Evolutionary conservation across 192 early-diverging fungal species (phyloP), one percentile per base, ranked within the genome.

Genomic region (Allomyces arbusculus): DNA sequence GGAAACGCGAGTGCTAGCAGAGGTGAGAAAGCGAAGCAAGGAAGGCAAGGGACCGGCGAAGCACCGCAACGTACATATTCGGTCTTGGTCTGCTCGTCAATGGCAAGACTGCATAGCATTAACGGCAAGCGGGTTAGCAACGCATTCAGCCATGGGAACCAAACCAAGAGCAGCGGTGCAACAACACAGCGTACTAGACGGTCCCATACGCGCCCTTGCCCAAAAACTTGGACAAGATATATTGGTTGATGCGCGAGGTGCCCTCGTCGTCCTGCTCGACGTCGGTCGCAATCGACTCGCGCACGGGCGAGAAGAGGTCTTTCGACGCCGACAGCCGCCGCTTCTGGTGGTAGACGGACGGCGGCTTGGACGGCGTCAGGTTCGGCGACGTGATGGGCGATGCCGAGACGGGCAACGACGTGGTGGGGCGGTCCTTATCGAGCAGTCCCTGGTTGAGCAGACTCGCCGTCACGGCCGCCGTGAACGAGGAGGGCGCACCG

Each of bases 141-240:
- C 33, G 33, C 33, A 40, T 40, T 40, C 33, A 8, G 7, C 33
- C 4, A 40, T 40, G 7, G 33, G 33, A 40, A 40, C n/a, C n/a
- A 40, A 0, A 40, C 33, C 33, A 40, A 3, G 0, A 40, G 33
- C 2, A 9, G 50, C 50, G 3, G 0, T 16, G 16, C 3, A 2
- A n/a, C 16, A 58, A 14, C 20, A 58, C 1, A n/a, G 6, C 12
- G 20, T 58, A 58, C 50, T 14, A 58, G 1, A 99, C 95, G 6
- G 83, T 89, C 25, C 95, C 95, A 73, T 86, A 99, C 43, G 88
- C 81, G 23, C 95, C 95, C 23, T 79, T 74, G 14, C 95, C 95
- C 55, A 99, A 84, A 66, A 82, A 79, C 61, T 82, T 73, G 66
- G 79, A 79, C 12, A 99, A 66, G 24, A 79, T 64, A 68, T 97